Percentiles rank a stretch among this genome's conserved stretches.
phyloP scores from a whole-genome alignment of 164 flowering plant genomes.

The Pachysandra terminalis region DNA sequence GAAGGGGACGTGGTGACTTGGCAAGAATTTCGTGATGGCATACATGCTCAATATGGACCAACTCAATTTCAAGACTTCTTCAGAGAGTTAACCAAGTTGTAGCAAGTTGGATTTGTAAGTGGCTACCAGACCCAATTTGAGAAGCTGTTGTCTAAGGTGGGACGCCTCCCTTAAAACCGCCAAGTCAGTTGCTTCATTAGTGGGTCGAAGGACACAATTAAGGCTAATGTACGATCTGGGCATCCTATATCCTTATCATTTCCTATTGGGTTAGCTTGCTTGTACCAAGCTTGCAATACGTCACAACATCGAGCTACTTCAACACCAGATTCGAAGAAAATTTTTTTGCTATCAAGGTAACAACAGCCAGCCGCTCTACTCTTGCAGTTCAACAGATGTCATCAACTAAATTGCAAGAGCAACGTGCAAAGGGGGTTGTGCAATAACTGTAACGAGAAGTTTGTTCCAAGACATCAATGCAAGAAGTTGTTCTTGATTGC shows the following conservation, averaged over 20 bases:
- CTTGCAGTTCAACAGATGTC: background rate
- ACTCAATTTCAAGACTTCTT: background rate
- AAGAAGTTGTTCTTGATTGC: no score
- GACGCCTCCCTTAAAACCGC: background rate
- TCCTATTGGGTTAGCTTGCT: background rate
- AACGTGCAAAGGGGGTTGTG: conserved; percentile 4
- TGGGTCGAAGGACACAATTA: background rate
- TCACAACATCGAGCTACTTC: background rate
- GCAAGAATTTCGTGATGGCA: background rate
- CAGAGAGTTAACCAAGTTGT: no score
- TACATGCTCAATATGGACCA: background rate
- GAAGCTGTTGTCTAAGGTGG: background rate
- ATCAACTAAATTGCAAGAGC: background rate
- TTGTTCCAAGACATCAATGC: no score
- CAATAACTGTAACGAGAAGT: conserved; percentile 9
- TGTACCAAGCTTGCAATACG: background rate
- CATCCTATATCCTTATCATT: background rate
- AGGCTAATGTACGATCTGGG: background rate
- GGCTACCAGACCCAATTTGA: no score
- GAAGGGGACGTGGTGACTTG: background rate
- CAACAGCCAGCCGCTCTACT: background rate
- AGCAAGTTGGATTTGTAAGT: no score
- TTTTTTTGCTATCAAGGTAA: background rate
- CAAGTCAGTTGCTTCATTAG: no score
- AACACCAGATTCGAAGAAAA: background rate